These are phyloP conservation scores for Moesziomyces aphidis DNA, from an alignment of 1,284 basidiomycete species.

Conservation along the genomic window DNA sequence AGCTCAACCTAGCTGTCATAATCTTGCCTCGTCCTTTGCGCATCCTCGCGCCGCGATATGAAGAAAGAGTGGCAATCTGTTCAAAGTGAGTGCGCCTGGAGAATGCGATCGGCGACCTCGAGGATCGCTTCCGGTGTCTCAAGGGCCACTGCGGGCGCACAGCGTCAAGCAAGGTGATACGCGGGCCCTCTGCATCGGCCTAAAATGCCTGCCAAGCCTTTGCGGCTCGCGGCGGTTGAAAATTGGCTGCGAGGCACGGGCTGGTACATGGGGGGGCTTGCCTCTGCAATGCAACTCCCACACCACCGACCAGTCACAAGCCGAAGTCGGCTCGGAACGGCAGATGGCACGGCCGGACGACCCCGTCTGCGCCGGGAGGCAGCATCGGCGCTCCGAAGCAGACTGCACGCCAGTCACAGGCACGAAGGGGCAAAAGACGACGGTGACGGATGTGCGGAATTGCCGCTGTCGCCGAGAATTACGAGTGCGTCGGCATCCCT, in stretches of 20 bases:
- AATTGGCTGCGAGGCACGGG: neutral
- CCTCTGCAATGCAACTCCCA: neutral
- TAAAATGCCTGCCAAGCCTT: slow-evolving; percentile 22
- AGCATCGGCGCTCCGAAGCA: neutral
- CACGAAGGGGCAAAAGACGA: neutral
- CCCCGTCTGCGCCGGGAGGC: neutral
- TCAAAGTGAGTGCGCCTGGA: too few relatives aligned
- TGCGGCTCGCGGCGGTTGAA: slow-evolving; percentile 10
- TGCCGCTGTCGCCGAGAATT: neutral
- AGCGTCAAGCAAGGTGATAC: too few relatives aligned
- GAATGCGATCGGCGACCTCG: too few relatives aligned
- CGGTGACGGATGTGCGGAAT: neutral
- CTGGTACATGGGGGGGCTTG: neutral
- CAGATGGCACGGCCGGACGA: too few relatives aligned
- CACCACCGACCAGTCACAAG: neutral
- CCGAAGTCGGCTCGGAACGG: neutral
- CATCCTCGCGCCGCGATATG: too few relatives aligned
- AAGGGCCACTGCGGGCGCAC: too few relatives aligned
- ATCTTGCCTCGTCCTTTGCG: too few relatives aligned
- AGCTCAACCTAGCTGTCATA: too few relatives aligned
- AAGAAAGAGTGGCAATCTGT: too few relatives aligned
- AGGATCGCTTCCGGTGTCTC: too few relatives aligned
- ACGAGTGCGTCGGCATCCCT: neutral
- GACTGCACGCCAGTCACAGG: too few relatives aligned
- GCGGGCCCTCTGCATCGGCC: neutral